phyloP scores from a whole-genome alignment of 2,329 filamentous ascomycete species.

The Chaetomium olivaceum region DNA sequence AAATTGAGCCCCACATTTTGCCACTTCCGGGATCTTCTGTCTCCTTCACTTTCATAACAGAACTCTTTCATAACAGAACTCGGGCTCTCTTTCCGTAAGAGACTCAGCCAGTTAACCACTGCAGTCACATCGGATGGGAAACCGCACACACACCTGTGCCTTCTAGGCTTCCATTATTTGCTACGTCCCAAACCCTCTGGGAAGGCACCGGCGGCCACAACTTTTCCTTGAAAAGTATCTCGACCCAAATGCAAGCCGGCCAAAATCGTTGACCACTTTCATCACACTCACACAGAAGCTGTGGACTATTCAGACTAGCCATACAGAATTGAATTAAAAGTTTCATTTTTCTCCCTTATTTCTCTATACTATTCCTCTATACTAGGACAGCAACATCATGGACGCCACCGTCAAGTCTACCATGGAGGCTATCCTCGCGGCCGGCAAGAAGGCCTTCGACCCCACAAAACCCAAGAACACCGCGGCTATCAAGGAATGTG shows the following conservation, averaged over 20 bases:
- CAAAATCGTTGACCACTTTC: not conserved
- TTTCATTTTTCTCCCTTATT: not conserved
- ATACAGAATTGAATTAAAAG: not conserved
- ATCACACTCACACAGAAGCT: not conserved
- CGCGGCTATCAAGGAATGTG: slow-evolving; percentile 45
- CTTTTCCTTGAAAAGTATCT: not conserved
- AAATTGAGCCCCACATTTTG: not conserved
- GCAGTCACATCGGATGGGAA: not conserved
- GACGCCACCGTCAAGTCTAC: slow-evolving; percentile 42
- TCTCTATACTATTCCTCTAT: too few relatives aligned
- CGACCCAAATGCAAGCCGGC: not conserved
- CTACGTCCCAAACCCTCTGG: not conserved
- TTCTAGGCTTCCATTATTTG: not conserved
- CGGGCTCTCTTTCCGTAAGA: too few relatives aligned
- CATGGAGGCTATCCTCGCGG: slow-evolving; percentile 47
- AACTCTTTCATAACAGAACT: too few relatives aligned
- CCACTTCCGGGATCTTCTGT: not conserved
- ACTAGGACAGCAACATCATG: not conserved
- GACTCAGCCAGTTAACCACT: not conserved
- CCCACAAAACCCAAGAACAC: slow-evolving; percentile 40
- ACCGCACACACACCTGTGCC: not conserved
- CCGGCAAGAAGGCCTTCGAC: slow-evolving; percentile 52
- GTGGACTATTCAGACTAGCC: not conserved
- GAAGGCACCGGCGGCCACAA: not conserved
- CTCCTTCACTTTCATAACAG: not conserved